Evolutionary conservation across 2,329 filamentous ascomycete genomes (phyloP).

Genomic region (Phaeophleospora eucalypticola): DNA sequence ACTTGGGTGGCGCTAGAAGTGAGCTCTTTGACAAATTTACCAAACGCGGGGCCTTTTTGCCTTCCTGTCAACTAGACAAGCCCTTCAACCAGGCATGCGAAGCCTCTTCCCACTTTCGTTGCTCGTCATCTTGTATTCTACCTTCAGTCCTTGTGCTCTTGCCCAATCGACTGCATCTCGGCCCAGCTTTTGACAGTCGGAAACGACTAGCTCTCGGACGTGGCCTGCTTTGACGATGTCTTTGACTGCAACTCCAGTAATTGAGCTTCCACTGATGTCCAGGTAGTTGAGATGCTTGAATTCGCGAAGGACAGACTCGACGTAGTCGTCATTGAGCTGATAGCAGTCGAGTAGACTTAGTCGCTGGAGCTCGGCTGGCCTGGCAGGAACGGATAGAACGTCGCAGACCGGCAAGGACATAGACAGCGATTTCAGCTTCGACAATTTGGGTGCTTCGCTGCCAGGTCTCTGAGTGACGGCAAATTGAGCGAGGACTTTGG

Average conservation of each 20-base stretch:
- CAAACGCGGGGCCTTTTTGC: no score
- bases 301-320: slow-evolving; percentile 26
- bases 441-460: not conserved
- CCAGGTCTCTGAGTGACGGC: not conserved
- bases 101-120: slow-evolving; percentile 17
- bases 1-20: no score
- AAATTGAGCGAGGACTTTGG: not conserved
- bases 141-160: slow-evolving; percentile 32
- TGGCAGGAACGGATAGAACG: not conserved
- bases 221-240: slow-evolving; percentile 27
- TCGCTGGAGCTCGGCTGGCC: slow-evolving; percentile 7
- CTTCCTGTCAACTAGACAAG: no score
- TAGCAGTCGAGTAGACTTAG: slow-evolving; percentile 8
- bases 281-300: slow-evolving; percentile 27
- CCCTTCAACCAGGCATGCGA: not conserved
- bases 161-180: slow-evolving; percentile 42
- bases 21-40: no score
- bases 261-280: slow-evolving; percentile 35
- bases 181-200: slow-evolving; percentile 35
- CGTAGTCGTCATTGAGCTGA: slow-evolving; percentile 29
- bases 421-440: slow-evolving; percentile 4
- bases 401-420: not conserved
- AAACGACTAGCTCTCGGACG: slow-evolving; percentile 32
- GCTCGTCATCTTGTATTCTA: slow-evolving; percentile 21
- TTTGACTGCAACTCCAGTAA: slow-evolving; percentile 42